Conservation (phyloP, 2,329 filamentous ascomycete genomes). For the Fusarium azukiicola region DNA sequence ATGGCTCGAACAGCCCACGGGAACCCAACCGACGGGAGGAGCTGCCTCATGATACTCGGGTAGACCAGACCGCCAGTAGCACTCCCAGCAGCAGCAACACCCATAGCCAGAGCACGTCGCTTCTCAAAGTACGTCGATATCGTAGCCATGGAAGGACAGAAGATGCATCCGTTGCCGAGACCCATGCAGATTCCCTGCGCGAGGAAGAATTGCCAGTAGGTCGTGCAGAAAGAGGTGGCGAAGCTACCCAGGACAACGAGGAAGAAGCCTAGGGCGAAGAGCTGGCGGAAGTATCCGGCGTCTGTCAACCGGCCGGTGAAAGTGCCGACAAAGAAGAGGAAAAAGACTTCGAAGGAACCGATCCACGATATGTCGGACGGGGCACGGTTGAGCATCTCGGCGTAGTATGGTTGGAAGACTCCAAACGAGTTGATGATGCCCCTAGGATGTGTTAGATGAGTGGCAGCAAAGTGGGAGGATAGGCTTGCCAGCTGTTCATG, state of each 20-base stretch:
- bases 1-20: constrained; percentile 26
- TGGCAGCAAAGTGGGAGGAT: constrained; percentile 32
- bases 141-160: constrained; percentile 22
- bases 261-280: neutral
- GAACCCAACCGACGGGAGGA: constrained; percentile 29
- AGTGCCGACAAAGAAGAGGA: constrained; percentile 74
- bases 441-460: constrained; percentile 57
- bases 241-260: constrained; percentile 29
- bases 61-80: constrained; percentile 25
- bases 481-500: constrained; percentile 25
- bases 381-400: constrained; percentile 57
- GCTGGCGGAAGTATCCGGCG: constrained; percentile 69
- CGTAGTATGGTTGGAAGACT: constrained; percentile 73
- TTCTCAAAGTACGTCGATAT: constrained; percentile 34
- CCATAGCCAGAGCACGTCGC: constrained; percentile 20
- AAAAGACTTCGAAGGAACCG: constrained; percentile 73
- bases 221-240: constrained; percentile 8
- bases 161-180: constrained; percentile 28
- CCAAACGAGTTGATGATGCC: constrained; percentile 76
- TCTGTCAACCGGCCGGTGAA: constrained; percentile 74
- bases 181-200: constrained; percentile 35
- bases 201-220: constrained; percentile 34
- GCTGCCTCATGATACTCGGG: constrained; percentile 21
- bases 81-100: constrained; percentile 23
- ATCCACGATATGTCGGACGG: constrained; percentile 75